phyloP scores from a whole-genome alignment of 2,329 filamentous ascomycete species.

The Fusarium penzigii region DNA sequence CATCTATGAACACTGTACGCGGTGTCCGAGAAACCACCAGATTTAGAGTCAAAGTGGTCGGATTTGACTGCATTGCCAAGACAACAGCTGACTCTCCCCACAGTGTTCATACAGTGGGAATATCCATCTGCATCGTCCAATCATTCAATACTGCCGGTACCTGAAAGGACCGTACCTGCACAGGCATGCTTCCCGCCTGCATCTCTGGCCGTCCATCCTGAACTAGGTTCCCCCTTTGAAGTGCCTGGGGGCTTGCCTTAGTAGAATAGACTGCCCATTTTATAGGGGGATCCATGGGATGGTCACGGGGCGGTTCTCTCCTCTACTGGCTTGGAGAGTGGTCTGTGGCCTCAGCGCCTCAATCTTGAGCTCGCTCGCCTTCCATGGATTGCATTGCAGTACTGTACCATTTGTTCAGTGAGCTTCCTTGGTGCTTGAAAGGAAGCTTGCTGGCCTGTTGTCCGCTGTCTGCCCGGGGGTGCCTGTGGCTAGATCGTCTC shows the following conservation, averaged over 20 bases:
- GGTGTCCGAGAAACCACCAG: neutral
- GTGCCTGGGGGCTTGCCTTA: neutral
- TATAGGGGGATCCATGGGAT: neutral
- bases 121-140: neutral
- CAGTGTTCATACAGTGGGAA: slow-evolving; percentile 5
- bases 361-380: neutral
- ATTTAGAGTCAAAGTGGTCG: neutral
- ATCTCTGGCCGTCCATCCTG: slow-evolving; percentile 20
- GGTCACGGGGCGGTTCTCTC: slow-evolving; percentile 1
- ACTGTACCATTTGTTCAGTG: neutral
- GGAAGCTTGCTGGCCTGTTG: neutral
- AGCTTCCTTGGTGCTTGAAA: neutral
- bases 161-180: slow-evolving; percentile 1
- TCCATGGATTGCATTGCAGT: neutral
- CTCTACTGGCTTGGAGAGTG: slow-evolving; percentile 21
- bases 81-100: slow-evolving; percentile 3
- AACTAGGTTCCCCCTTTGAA: neutral
- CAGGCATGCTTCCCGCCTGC: slow-evolving; percentile 10
- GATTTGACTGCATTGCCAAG: neutral
- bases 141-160: neutral
- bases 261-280: neutral
- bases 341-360: slow-evolving; percentile 1
- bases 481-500: too few species aligned
- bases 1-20: neutral
- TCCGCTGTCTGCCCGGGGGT: too few species aligned